Conservation (phyloP, 2,329 filamentous ascomycete genomes). For the Aureobasidium melanogenum region DNA sequence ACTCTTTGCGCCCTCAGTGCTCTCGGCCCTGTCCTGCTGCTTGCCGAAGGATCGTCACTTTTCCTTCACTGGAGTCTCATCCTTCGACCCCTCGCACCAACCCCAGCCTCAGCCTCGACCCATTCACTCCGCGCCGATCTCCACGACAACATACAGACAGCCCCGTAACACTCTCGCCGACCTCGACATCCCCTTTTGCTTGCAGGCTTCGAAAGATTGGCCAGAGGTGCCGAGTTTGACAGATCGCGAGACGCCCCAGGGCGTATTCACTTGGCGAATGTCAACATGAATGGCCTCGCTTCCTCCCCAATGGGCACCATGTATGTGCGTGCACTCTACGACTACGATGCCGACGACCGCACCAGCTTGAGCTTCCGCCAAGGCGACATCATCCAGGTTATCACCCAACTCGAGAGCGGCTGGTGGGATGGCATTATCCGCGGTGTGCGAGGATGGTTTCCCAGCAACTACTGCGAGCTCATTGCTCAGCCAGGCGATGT, state of each 20-base stretch:
- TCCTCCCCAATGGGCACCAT: conserved; percentile 50
- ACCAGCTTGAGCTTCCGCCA: conserved; percentile 95
- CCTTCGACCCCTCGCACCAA: neutral
- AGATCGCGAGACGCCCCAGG: conserved; percentile 1
- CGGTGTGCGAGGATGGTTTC: conserved; percentile 94
- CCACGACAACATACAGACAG: neutral
- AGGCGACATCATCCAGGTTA: conserved; percentile 95
- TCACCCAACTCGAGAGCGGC: conserved; percentile 93
- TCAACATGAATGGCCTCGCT: conserved; percentile 42
- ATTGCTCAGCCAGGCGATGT: conserved; percentile 65
- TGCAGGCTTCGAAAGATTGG: neutral
- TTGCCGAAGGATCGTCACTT: neutral
- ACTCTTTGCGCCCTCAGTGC: neutral
- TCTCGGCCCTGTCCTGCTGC: neutral
- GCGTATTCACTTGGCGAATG: conserved; percentile 9
- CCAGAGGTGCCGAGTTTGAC: neutral
- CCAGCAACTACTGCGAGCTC: conserved; percentile 94
- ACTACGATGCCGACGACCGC: conserved; percentile 95
- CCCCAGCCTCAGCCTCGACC: conserved; percentile 6
- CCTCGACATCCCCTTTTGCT: neutral
- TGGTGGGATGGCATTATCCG: conserved; percentile 99
- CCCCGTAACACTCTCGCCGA: neutral
- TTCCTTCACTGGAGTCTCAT: neutral
- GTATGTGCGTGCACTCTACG: conserved; percentile 92
- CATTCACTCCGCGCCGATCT: conserved; percentile 6